phyloP scores from a whole-genome alignment of 108 stramenopile species.

The Fragilaria crotonensis region DNA sequence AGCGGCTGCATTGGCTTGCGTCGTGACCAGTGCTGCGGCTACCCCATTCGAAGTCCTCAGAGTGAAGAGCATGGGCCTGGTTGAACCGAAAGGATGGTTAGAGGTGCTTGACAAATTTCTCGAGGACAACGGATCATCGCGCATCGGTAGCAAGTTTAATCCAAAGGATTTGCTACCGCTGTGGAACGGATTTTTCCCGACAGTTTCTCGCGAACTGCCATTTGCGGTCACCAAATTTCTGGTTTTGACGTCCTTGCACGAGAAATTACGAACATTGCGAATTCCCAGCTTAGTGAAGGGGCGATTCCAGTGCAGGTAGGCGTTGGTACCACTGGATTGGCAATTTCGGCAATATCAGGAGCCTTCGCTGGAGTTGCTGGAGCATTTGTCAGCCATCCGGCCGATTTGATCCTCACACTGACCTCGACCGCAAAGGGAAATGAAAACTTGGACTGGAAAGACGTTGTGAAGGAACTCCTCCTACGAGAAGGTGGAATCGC shows the following conservation, averaged over 20 bases:
- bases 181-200: constrained; percentile 72
- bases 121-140: constrained; percentile 1
- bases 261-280: constrained; percentile 41
- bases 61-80: constrained; percentile 65
- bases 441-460: constrained; percentile 52
- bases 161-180: constrained; percentile 39
- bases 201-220: constrained; percentile 76
- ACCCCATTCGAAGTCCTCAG: constrained; percentile 68
- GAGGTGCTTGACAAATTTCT: constrained; percentile 58
- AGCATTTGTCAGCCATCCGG: constrained; percentile 75
- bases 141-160: background rate
- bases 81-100: constrained; percentile 44
- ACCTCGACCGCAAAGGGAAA: constrained; percentile 45
- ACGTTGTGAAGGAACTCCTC: constrained; percentile 58
- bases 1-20: constrained; percentile 67
- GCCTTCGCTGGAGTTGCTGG: constrained; percentile 77
- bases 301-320: constrained; percentile 70
- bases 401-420: constrained; percentile 82
- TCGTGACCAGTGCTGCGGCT: constrained; percentile 53
- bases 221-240: constrained; percentile 84
- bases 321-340: constrained; percentile 58
- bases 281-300: constrained; percentile 40
- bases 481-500: constrained; percentile 58
- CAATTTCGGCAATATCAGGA: constrained; percentile 69
- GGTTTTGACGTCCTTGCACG: constrained; percentile 72